These are phyloP conservation scores for Cynara cardunculus DNA, from an alignment of 129 eudicot species.

Conservation along the genomic window DNA sequence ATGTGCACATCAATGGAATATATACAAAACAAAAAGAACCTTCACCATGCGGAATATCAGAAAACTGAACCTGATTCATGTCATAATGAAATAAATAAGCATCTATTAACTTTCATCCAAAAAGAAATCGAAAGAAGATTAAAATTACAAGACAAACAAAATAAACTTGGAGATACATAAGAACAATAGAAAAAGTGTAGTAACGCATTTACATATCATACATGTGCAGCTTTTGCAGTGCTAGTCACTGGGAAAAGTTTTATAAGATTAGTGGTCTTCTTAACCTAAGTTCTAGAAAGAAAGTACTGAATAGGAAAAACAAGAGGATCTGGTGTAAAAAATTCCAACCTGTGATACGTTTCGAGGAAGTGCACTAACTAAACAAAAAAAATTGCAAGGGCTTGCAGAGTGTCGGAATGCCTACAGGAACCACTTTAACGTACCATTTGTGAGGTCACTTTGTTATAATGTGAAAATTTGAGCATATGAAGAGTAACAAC, in stretches of 20 bases:
- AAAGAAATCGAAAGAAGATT: too few species aligned
- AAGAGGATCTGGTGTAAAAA: too few species aligned
- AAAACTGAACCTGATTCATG: neutral
- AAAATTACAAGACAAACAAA: neutral
- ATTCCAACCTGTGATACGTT: neutral
- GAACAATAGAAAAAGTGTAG: neutral
- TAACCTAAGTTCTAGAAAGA: neutral
- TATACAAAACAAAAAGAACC: neutral
- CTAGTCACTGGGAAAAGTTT: neutral
- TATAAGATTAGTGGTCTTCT: neutral
- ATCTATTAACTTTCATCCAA: too few species aligned
- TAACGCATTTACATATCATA: neutral
- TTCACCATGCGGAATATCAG: neutral
- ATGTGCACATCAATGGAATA: neutral
- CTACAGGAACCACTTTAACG: neutral
- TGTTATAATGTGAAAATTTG: neutral
- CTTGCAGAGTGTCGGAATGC: neutral
- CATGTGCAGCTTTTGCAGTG: neutral
- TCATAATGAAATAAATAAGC: neutral
- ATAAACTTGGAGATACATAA: neutral
- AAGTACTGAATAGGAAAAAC: too few species aligned
- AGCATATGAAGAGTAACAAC: neutral
- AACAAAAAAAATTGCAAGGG: neutral
- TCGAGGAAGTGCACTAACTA: neutral
- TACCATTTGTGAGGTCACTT: neutral